Base-by-base conservation (phyloP, 108 stramenopile genomes). In the Cyclotella cryptica region DNA sequence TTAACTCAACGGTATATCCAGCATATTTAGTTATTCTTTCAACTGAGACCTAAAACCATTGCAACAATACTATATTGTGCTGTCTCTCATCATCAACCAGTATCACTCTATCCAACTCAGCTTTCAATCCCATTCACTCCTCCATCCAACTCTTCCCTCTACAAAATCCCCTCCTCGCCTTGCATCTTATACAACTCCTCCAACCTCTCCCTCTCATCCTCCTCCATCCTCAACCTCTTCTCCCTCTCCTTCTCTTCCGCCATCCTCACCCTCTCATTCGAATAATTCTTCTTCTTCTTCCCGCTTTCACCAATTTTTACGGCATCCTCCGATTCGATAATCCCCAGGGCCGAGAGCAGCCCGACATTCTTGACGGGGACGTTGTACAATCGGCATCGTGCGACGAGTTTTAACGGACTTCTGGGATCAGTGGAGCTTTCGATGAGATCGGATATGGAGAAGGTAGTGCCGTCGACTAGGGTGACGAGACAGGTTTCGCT, bases 401-500 rank as follows among this genome's bases (percentile, higher is more conserved):
- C 91, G 8, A 84, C 84, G 18, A 95, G 49, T 60, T 92, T 92
- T 30, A 92, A 70, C 10, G 91, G 91, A 24, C 87, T 88, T 12
- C 94, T 71, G 12, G 94, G 94, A 85, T 95, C 94, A 18, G 77
- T 78, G 54, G 85, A 46, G 53, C 79, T 82, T 51, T 95, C 94
- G n/a, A 92, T 51, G 29, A 95, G 73, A 45, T 90, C 94, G 54
- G 83, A 85, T n/a, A 95, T 81, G 3, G 88, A 79, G 78, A 95
- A 95, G 5, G 74, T 66, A 10, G 94, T 95, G 3, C 91, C 91
- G 72, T 95, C 94, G 24, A 91, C 75, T 27, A 95, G 73, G 54
- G 61, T 78, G 12, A 95, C 94, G n/a, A 80, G 67, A 22, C 90
- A 86, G 4, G 79, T 89, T 83, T 94, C 93, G 27, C 71, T 66